Percentiles rank a stretch among this genome's conserved stretches.
Conservation (phyloP, 345 rosid genomes). For the Euphorbia pulcherrima region DNA sequence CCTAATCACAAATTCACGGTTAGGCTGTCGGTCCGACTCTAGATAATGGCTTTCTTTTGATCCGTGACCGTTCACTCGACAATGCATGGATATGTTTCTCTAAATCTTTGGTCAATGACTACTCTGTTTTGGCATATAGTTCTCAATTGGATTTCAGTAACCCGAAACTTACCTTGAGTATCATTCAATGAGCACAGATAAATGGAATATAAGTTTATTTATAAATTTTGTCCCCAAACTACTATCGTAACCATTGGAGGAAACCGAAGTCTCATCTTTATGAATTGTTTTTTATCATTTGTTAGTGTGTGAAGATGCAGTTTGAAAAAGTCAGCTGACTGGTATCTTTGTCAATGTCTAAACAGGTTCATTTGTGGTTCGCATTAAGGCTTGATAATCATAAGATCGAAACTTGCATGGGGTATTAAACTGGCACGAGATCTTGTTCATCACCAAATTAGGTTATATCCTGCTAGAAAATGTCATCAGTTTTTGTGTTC, state of each 20-base stretch:
- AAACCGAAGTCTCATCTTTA: too few relatives aligned
- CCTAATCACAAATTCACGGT: too few relatives aligned
- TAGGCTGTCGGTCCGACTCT: not conserved
- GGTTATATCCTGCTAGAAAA: not conserved
- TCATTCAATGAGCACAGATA: too few relatives aligned
- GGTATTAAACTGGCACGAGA: not conserved
- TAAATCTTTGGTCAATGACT: not conserved
- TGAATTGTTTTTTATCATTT: slow-evolving; percentile 6
- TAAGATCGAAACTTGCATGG: not conserved
- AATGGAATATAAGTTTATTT: too few relatives aligned
- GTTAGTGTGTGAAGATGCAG: not conserved
- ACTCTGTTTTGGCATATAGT: not conserved
- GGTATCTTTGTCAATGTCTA: not conserved
- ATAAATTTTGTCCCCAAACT: too few relatives aligned
- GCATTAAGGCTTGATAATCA: slow-evolving; percentile 65
- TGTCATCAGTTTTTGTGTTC: slow-evolving; percentile 4
- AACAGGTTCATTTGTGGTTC: slow-evolving; percentile 80
- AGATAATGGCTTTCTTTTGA: not conserved
- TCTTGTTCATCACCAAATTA: slow-evolving; percentile 1
- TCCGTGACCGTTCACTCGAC: not conserved
- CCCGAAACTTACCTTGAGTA: too few relatives aligned
- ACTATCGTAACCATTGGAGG: too few relatives aligned
- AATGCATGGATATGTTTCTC: not conserved
- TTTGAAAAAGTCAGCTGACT: not conserved
- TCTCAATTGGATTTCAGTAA: too few relatives aligned